Evolutionary conservation across 176 grass and related monocot species (phyloP), one percentile per base, ranked within the genome.

Genomic region (Musa acuminata): DNA sequence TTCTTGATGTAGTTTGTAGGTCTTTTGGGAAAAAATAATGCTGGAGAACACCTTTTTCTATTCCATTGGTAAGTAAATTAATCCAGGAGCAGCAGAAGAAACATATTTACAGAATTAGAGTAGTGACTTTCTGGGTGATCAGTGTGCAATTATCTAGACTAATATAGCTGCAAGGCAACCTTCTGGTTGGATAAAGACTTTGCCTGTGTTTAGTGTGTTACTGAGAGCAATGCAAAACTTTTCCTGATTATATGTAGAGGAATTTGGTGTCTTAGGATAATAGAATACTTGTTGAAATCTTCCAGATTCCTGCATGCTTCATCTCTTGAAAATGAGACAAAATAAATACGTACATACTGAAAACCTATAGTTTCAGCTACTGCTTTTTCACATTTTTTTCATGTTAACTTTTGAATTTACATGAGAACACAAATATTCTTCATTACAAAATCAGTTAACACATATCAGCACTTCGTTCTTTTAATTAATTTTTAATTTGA

Each of bases 401-500:
- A 6, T 43, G 35, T 43, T 35, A 35, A 23, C 13, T 48, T 68
- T 68, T 26, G 6, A 13, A 4, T 63, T 50, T 50, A n/a, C 21
- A 20, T 64, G 11, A 51, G 63, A 19, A 55, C 13, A 0, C 12
- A 23, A 9, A 49, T 53, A 59, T n/a, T 35, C 21, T 23, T 13
- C 29, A 8, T 13, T 29, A 14, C 8, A 54, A 17, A 5, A 10
- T 29, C 13, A 64, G 12, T 51, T 49, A 19, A 27, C 9, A 64
- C 52, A 9, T 1, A n/a, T 51, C 1, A 3, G 24, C 29, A 25
- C 49, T n/a, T 62, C 63, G 24, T 68, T 52, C 55, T 3, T 60
- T 49, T 80, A 23, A 14, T 51, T 52, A 66, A 49, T 64, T 17
- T 64, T 80, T 20, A 24, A 62, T 66, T 80, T 54, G 82, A 26